Conservation (phyloP, 2,329 filamentous ascomycete species). For the Rutstroemia sp. region DNA sequence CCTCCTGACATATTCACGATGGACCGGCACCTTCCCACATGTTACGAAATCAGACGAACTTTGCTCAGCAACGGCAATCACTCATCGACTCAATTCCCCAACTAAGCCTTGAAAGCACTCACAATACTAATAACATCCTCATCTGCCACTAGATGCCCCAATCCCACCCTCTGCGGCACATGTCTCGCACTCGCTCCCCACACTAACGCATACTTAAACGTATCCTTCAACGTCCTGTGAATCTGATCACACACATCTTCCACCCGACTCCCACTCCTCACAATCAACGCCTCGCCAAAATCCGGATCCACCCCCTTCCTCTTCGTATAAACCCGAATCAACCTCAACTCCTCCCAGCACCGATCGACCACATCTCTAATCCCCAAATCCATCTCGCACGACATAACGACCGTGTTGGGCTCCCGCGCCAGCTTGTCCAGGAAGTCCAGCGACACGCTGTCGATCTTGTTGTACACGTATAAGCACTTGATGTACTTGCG, state of each 20-base stretch:
- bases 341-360: slow-evolving; percentile 85
- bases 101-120: slow-evolving; percentile 38
- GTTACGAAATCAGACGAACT: too few relatives aligned
- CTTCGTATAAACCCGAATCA: slow-evolving; percentile 96
- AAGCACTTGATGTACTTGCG: slow-evolving; percentile 90
- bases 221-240: slow-evolving; percentile 91
- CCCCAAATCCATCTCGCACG: slow-evolving; percentile 89
- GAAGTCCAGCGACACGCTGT: slow-evolving; percentile 87
- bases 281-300: slow-evolving; percentile 88
- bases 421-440: slow-evolving; percentile 88
- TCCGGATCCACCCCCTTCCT: slow-evolving; percentile 85
- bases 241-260: slow-evolving; percentile 97
- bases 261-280: slow-evolving; percentile 78
- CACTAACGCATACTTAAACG: slow-evolving; percentile 96
- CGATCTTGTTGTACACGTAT: slow-evolving; percentile 99
- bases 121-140: slow-evolving; percentile 64
- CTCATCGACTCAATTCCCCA: neutral
- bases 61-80: too few relatives aligned
- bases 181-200: slow-evolving; percentile 97
- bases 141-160: slow-evolving; percentile 70
- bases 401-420: slow-evolving; percentile 93
- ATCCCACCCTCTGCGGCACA: slow-evolving; percentile 84
- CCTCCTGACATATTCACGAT: too few relatives aligned
- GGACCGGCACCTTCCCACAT: too few relatives aligned
- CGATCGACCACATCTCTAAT: slow-evolving; percentile 89